Conservation (phyloP, 2,329 filamentous ascomycete genomes). For the Apiospora arundinis region DNA sequence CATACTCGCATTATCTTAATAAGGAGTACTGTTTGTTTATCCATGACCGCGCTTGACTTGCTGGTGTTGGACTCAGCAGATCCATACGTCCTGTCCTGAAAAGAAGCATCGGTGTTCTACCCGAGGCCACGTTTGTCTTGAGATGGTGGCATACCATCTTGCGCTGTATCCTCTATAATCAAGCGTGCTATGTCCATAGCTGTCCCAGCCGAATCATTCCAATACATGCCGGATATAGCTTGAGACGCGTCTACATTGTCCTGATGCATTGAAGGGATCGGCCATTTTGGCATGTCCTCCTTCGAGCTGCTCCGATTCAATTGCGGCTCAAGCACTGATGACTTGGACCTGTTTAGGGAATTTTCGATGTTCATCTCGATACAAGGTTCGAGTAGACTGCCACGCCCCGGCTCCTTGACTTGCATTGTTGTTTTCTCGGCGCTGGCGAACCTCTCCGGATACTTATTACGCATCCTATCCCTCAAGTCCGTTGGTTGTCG, state of each 20-base stretch:
- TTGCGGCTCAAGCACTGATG: slow-evolving; percentile 46
- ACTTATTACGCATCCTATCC: slow-evolving; percentile 69
- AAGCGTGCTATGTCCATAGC: slow-evolving; percentile 68
- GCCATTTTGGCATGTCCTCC: slow-evolving; percentile 56
- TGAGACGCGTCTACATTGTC: slow-evolving; percentile 44
- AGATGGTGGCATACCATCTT: slow-evolving; percentile 30
- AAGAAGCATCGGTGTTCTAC: slow-evolving; percentile 26
- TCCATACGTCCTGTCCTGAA: neutral
- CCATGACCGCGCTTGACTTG: neutral
- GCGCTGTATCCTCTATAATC: slow-evolving; percentile 58
- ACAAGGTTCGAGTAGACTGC: slow-evolving; percentile 57
- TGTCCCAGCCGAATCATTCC: slow-evolving; percentile 47
- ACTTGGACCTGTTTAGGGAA: slow-evolving; percentile 47
- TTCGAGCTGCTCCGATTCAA: slow-evolving; percentile 49
- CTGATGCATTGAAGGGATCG: slow-evolving; percentile 38
- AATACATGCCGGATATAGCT: slow-evolving; percentile 50
- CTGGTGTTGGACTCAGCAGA: neutral
- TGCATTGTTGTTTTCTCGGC: slow-evolving; percentile 62
- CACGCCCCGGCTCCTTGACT: slow-evolving; percentile 47
- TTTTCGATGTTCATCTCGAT: slow-evolving; percentile 57
- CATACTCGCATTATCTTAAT: neutral
- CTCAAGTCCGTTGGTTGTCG: slow-evolving; percentile 68
- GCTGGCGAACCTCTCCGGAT: slow-evolving; percentile 61
- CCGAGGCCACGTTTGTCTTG: slow-evolving; percentile 38
- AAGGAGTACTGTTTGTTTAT: neutral